Percentiles rank a stretch among this genome's conserved stretches.
Evolutionary conservation across 1,139 yeast species (phyloP).

Genomic region (Yamadazyma songkhlaensis): DNA sequence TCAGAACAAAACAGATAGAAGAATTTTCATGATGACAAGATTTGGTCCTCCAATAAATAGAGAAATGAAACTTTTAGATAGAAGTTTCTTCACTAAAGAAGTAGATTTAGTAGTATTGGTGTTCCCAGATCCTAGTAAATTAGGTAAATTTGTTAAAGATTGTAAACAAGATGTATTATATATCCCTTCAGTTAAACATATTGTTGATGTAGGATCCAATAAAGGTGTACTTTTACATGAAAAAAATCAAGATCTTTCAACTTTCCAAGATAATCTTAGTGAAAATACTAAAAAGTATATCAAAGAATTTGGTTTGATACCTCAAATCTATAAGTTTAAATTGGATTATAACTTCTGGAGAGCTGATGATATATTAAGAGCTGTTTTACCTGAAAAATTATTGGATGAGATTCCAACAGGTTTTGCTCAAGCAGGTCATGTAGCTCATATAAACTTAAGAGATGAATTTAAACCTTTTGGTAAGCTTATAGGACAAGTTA

Average conservation of each 20-base stretch:
- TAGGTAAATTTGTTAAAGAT: constrained; percentile 53
- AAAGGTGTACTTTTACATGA: constrained; percentile 68
- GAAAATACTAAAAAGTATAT: constrained; percentile 42
- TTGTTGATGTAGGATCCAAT: constrained; percentile 42
- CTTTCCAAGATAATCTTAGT: constrained; percentile 43
- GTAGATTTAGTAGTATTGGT: constrained; percentile 64
- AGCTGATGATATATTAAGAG: constrained; percentile 75
- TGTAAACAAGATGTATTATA: constrained; percentile 57
- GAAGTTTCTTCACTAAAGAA: constrained; percentile 54
- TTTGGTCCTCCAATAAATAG: constrained; percentile 68
- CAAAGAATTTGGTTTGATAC: constrained; percentile 40
- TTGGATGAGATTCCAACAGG: constrained; percentile 82
- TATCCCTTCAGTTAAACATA: constrained; percentile 64
- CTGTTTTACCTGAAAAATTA: constrained; percentile 72
- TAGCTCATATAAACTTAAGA: constrained; percentile 87
- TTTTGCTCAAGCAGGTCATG: constrained; percentile 91
- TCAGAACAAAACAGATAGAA: constrained; percentile 24
- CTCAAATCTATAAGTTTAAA: constrained; percentile 53
- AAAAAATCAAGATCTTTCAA: constrained; percentile 37
- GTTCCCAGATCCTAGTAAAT: constrained; percentile 63
- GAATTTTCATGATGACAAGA: constrained; percentile 27
- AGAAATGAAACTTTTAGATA: constrained; percentile 63
- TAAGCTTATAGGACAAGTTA: constrained; percentile 79
- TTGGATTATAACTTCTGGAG: constrained; percentile 82
- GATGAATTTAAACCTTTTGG: constrained; percentile 86